Evolutionary conservation across 768 basidiomycete species (phyloP).

Genomic region (Suillus brevipes): DNA sequence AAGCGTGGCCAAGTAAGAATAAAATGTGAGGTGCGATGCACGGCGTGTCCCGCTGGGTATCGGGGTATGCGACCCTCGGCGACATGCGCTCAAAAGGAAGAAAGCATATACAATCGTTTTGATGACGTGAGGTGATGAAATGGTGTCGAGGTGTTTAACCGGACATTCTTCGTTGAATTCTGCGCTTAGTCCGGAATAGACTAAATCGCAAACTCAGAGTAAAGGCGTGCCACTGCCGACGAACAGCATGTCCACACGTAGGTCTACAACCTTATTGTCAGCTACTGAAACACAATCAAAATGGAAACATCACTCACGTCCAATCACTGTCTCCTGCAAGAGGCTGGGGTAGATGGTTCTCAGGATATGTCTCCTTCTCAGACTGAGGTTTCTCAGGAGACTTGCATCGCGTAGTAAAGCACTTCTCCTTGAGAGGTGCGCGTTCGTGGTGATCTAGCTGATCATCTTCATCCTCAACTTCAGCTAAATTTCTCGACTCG

Average conservation of each 20-base stretch:
- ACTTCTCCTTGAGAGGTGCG: conserved; percentile 30
- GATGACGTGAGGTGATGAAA: conserved; percentile 20
- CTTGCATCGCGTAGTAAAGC: conserved; percentile 15
- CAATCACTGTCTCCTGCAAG: conserved; percentile 28
- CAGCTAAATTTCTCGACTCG: conserved; percentile 27
- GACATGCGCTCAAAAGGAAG: conserved; percentile 25
- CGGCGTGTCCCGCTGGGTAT: conserved; percentile 24
- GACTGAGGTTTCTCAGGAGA: conserved; percentile 23
- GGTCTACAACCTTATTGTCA: conserved; percentile 41
- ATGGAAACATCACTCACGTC: conserved; percentile 28
- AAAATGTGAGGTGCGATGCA: conserved; percentile 10
- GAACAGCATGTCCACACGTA: conserved; percentile 54
- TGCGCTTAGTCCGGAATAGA: conserved; percentile 53
- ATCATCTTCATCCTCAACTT: conserved; percentile 27
- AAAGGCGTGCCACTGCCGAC: conserved; percentile 63
- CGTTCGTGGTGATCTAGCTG: conserved; percentile 16
- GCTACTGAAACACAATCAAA: not conserved
- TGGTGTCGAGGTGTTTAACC: conserved; percentile 18
- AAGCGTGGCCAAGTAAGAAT: not conserved
- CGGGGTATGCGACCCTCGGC: conserved; percentile 19
- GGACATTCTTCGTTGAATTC: conserved; percentile 31
- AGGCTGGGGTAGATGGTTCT: conserved; percentile 8
- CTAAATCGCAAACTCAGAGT: conserved; percentile 55
- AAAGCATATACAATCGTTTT: conserved; percentile 23
- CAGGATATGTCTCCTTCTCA: conserved; percentile 19